Conservation (phyloP, 2,329 filamentous ascomycete genomes). For the Scedosporium minutisporum region DNA sequence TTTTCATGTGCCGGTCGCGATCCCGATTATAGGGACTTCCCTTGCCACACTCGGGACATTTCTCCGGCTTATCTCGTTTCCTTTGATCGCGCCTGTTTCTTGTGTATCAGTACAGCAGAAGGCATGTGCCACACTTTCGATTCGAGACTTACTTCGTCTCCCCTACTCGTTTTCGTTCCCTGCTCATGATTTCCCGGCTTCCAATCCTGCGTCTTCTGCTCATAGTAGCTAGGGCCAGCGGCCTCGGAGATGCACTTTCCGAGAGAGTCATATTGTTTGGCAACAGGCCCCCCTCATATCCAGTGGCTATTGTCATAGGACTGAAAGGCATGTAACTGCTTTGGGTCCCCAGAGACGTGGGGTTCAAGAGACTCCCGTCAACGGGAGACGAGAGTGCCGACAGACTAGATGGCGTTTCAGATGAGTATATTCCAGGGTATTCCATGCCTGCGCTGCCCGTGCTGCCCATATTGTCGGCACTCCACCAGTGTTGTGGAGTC, state of each 20-base stretch:
- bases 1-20: not conserved
- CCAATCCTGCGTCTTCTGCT: not conserved
- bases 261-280: not conserved
- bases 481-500: no score
- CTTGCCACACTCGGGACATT: not conserved
- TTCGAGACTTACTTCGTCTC: not conserved
- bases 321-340: not conserved
- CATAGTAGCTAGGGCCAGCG: not conserved
- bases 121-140: no score
- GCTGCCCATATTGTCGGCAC: no score
- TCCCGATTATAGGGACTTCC: not conserved
- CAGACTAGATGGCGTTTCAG: not conserved
- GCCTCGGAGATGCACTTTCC: not conserved
- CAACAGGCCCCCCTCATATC: not conserved
- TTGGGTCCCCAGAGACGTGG: not conserved
- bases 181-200: not conserved
- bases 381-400: not conserved
- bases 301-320: not conserved
- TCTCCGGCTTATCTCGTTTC: conserved; percentile 1
- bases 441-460: not conserved
- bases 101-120: not conserved
- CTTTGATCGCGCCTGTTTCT: not conserved
- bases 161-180: not conserved
- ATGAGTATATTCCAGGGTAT: not conserved
- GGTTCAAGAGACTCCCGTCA: no score